Base-by-base conservation (phyloP, 1,284 basidiomycete species). In the Trichosporon inkin region DNA sequence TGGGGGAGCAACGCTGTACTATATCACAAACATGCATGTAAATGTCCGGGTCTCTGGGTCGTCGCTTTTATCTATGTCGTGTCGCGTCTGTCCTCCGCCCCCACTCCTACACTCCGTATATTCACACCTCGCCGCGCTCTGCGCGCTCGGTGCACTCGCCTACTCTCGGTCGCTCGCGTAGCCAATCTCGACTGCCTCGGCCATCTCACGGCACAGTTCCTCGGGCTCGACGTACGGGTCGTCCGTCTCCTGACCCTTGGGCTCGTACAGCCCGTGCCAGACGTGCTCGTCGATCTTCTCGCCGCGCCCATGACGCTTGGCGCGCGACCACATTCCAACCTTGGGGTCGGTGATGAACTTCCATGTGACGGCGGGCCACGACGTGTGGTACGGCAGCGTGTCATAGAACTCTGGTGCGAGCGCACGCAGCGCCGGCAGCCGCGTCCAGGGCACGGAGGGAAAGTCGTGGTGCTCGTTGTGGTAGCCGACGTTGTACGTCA, bases 391-490 rank as follows among this genome's bases (percentile, higher is more conserved):
- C 0, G 94, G 92, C 24, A 98, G 81, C 6, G 81, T 84, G 68
- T 93, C 89, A 80, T 99, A 99, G 76, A 90, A 96, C 76, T 99
- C 95, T 6, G 88, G 88, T 1, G 93, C 94, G 56, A 97, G 82
- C 5, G 82, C 82, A 24, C 87, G 85, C 16, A 99, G 84, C 10
- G 85, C 83, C 0, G 93, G 92, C 0, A 99, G 84, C n/a, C 89
- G 85, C 10, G 92, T 97, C 95, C 95, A 99, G 0, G 96, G 85
- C 1, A 99, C 81, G 2, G 91, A 92, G 8, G 95, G 94, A 79
- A 99, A 99, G 79, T 99, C 95, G 80, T 99, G 95, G 78, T 99
- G 95, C 75, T 99, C 95, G 79, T 98, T 97, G 77, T 98, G 95
- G 75, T 97, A 98, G 47, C 95, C 95, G 60, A 97, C 94, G 68